phyloP scores from a whole-genome alignment of 352 stramenopile species.

The Phytophthora kernoviae region DNA sequence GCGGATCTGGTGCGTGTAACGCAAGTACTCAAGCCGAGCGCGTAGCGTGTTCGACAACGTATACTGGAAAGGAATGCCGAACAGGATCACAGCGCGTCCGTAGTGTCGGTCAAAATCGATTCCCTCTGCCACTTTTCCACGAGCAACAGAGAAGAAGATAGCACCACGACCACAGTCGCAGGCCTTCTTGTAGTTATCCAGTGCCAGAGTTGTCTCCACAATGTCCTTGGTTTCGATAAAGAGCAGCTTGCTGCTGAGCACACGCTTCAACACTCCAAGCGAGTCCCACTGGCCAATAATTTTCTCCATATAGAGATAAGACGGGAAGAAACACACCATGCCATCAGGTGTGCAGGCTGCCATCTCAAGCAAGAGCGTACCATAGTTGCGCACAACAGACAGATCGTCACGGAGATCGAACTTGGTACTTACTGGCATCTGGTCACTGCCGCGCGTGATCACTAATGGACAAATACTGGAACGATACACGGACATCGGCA shows the following conservation, averaged over 20 bases:
- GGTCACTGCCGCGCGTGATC: constrained; percentile 97
- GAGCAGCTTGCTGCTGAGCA: constrained; percentile 97
- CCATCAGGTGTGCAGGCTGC: constrained; percentile 95
- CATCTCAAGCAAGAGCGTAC: constrained; percentile 94
- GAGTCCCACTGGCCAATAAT: constrained; percentile 98
- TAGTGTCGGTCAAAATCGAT: constrained; percentile 99
- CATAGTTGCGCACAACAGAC: constrained; percentile 97
- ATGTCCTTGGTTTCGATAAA: constrained; percentile 99
- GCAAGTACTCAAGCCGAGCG: constrained; percentile 96
- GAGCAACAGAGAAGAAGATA: constrained; percentile 98
- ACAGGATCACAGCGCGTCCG: constrained; percentile 97
- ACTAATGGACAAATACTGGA: constrained; percentile 98
- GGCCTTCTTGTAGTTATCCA: constrained; percentile 99
- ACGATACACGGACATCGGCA: constrained; percentile 98
- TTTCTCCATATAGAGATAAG: constrained; percentile 99
- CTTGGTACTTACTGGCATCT: constrained; percentile 96
- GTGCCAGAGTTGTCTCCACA: constrained; percentile 97
- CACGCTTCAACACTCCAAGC: constrained; percentile 90
- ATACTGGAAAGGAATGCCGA: constrained; percentile 99
- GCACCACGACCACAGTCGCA: constrained; percentile 96
- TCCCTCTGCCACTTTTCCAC: constrained; percentile 99
- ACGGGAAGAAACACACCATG: constrained; percentile 99
- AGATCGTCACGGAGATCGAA: constrained; percentile 90
- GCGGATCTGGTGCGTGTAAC: constrained; percentile 92
- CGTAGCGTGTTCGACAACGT: constrained; percentile 94